Conservation (phyloP, 176 grass and related monocot genomes). For the Juncus effusus region DNA sequence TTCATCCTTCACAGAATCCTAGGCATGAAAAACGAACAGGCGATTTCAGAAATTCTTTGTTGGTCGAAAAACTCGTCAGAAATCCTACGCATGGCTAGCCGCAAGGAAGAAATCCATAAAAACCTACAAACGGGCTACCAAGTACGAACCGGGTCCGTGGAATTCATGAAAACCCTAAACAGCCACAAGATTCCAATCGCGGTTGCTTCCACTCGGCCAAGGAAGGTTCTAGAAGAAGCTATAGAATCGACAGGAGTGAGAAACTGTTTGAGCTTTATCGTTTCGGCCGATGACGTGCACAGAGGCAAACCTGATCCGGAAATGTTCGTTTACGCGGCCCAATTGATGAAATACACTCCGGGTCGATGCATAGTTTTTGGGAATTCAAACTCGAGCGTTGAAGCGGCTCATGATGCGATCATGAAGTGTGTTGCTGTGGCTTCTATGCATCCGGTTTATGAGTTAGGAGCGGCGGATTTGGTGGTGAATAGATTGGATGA, state of each 20-base stretch:
- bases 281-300: slow-evolving; percentile 73
- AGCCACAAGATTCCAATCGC: slow-evolving; percentile 93
- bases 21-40: slow-evolving; percentile 94
- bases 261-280: slow-evolving; percentile 47
- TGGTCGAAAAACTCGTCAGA: slow-evolving; percentile 69
- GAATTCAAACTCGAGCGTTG: slow-evolving; percentile 73
- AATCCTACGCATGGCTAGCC: slow-evolving; percentile 43
- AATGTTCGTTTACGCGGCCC: slow-evolving; percentile 85
- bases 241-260: slow-evolving; percentile 56
- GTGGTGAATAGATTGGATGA: slow-evolving; percentile 70
- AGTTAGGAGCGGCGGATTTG: slow-evolving; percentile 71
- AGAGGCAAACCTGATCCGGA: slow-evolving; percentile 90
- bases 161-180: slow-evolving; percentile 78
- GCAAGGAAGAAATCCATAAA: slow-evolving; percentile 75
- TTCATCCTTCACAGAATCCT: slow-evolving; percentile 61
- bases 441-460: slow-evolving; percentile 66
- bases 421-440: slow-evolving; percentile 95
- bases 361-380: slow-evolving; percentile 92
- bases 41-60: slow-evolving; percentile 85
- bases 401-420: slow-evolving; percentile 70
- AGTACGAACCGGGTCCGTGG: slow-evolving; percentile 66
- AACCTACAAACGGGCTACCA: slow-evolving; percentile 44
- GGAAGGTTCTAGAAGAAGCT: slow-evolving; percentile 60
- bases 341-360: slow-evolving; percentile 70
- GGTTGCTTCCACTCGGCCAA: slow-evolving; percentile 53